These are phyloP conservation scores for Buddleja alternifolia DNA, from an alignment of 257 asterid genomes.

Conservation along the genomic window DNA sequence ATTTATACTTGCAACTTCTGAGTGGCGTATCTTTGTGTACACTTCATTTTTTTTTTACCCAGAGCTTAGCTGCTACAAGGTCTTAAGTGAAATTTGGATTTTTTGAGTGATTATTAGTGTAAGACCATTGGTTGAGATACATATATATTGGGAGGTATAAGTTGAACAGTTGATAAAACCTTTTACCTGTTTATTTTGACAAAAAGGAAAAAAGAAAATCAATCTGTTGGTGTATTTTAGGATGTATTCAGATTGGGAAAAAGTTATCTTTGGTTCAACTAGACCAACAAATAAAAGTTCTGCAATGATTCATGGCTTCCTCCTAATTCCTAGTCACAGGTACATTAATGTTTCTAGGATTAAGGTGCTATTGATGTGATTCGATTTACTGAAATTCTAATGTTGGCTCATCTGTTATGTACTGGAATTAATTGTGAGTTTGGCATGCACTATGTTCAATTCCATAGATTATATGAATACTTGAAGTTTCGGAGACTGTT, in stretches of 20 bases:
- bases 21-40: not conserved
- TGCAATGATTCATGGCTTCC: not conserved
- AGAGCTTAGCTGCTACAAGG: slow-evolving; percentile 18
- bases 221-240: slow-evolving; percentile 2
- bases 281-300: not conserved
- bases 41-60: not conserved
- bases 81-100: not conserved
- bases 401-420: slow-evolving; percentile 7
- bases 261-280: not conserved
- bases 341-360: slow-evolving; percentile 4
- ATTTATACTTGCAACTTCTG: not conserved
- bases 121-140: not conserved
- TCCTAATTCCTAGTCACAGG: not conserved
- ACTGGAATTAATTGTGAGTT: slow-evolving; percentile 4
- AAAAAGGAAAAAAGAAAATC: slow-evolving; percentile 3
- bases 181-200: not conserved
- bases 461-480: not conserved
- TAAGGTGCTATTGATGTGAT: not conserved
- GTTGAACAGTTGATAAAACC: not conserved
- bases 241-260: not conserved
- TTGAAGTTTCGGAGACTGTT: slow-evolving; percentile 1
- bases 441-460: slow-evolving; percentile 7
- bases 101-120: not conserved
- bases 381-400: not conserved
- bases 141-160: not conserved